Base-by-base conservation (phyloP, 2,329 filamentous ascomycete genomes). In the Emericellopsis cladophorae region DNA sequence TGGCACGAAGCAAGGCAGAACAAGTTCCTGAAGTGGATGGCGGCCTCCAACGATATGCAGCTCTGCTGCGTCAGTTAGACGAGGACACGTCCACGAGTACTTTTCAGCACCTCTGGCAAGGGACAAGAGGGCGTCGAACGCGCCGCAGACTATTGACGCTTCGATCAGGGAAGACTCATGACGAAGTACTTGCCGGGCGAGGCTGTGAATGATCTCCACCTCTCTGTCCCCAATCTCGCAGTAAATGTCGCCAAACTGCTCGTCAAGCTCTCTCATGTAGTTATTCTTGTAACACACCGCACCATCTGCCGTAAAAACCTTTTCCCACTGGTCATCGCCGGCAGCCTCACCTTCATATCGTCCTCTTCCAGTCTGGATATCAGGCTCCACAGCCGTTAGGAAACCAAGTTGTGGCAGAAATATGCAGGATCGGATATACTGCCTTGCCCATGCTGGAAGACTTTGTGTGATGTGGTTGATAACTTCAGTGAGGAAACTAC, bases 381-480 rank as follows among this genome's bases (percentile, higher is more conserved):
- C 51, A 9, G 45, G 43, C 48, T 87, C 74, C 14, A 94, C 79
- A 0, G 82, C 79, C 3, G 88, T 84, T 31, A 95, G 72, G 54
- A 95, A 98, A 0, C 92, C 92, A 31, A 95, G 75, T 52, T 95
- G 88, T 0, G 89, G 90, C 46, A 94, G 83, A 56, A 92, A 95
- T 15, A 92, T 82, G 46, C 93, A 93, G 41, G 89, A 89, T 29
- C 71, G 66, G 12, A 81, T 61, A 44, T 73, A 67, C 24, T 60
- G 55, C 22, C 57, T 57, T 15, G 68, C 67, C 67, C 71, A 70
- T 44, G 72, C 66, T 1, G 88, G 81, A 16, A 92, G 65, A 2
- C 70, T 67, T 12, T 60, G 57, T 1, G 74, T 73, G 42, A 95
- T 66, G n/a, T 76, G 71, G 15, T 68, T 65, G 5, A 80, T 79